Base-by-base conservation (phyloP, 2,329 filamentous ascomycete species). In the Penicillium sp. region DNA sequence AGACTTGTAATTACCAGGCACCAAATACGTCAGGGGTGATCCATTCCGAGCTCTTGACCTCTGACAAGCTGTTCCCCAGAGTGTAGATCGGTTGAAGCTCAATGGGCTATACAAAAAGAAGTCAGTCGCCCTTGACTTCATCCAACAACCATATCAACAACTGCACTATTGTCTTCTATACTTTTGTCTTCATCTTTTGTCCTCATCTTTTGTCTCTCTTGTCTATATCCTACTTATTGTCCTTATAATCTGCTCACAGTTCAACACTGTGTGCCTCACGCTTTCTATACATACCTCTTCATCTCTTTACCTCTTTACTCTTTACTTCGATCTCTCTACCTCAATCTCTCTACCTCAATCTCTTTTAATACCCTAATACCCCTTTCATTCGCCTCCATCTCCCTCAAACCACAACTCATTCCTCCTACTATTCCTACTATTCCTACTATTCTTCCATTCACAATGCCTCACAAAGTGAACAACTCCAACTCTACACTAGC, bases 401-500 rank as follows among this genome's bases (percentile, higher is more conserved):
- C 18, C 40, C 8, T 26, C 24, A 39, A 45, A 24, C 48, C 24
- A 50, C 47, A 50, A 11, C 4, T 9, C n/a, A 20, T 32, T 20
- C 32, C 14, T 40, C 38, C 43, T 38, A 46, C 42, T 24, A 40
- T 24, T 38, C 46, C 37, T 26, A 26, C 24, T 7, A 26, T 32
- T 20, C 35, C 14, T 39, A 40, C 43, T 38, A 45, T 44, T 22
- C 46, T 22, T 35, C 44, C 37, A 56, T 44, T 46, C 56, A 69
- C 35, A 48, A 72, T 73, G 70, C 70, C 70, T 57, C 67, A 69
- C 64, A 72, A 72, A 62, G 63, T 68, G 62, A 72, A 70, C 63
- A 65, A 72, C 56, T 72, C 70, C 55, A 71, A 69, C 61, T 70
- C 69, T 50, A 71, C 69, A n/a, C 61, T 72, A 42, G 67, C 68